A percentile compares a stretch with the other conserved stretches of the same genome.
Evolutionary conservation across 805 yeast genomes (phyloP).

Genomic region (Ogataea paradorogensis): DNA sequence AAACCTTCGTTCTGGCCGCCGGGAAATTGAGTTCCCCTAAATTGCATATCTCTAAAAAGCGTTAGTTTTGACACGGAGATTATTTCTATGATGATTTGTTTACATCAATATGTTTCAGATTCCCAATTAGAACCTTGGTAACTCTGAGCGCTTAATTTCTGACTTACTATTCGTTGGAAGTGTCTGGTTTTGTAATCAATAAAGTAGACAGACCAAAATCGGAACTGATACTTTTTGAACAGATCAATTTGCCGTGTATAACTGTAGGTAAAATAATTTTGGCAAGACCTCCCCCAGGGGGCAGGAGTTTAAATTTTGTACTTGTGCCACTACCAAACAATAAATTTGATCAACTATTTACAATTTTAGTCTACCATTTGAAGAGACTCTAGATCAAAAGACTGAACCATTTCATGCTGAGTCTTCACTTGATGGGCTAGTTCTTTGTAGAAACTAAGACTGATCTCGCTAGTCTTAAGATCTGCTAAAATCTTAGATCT

Average conservation of each 20-base stretch:
- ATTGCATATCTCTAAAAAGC: conserved; percentile 25
- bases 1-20: conserved; percentile 12
- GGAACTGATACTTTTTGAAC: conserved; percentile 4
- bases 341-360: conserved; percentile 2
- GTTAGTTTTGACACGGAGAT: conserved; percentile 1
- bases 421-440: conserved; percentile 31
- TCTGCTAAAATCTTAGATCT: conserved; percentile 53
- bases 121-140: not conserved
- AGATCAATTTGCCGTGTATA: conserved; percentile 12
- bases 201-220: not conserved
- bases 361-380: conserved; percentile 7
- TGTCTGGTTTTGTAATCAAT: not conserved
- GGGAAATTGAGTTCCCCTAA: conserved; percentile 34
- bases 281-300: not conserved
- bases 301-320: not conserved
- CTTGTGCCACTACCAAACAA: conserved; percentile 4
- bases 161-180: not conserved
- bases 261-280: not conserved
- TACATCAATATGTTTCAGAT: conserved; percentile 4
- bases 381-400: conserved; percentile 18
- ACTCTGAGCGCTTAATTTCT: not conserved
- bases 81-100: conserved; percentile 2
- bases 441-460: conserved; percentile 52
- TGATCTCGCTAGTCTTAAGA: conserved; percentile 53
- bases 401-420: conserved; percentile 20